Evolutionary conservation across 208 protist genomes (phyloP).

Genomic region (Angomonas deanei): DNA sequence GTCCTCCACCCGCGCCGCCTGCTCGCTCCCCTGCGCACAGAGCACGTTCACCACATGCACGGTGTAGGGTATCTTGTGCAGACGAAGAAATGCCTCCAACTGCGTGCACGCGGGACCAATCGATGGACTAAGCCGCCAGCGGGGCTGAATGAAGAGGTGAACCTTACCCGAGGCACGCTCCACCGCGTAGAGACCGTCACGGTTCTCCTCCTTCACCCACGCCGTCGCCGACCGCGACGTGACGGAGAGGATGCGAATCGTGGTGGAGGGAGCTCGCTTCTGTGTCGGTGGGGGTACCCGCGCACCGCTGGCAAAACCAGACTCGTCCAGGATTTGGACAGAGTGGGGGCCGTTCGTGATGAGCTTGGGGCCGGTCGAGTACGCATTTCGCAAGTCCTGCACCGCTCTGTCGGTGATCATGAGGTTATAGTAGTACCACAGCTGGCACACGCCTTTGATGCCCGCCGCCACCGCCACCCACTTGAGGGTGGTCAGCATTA

Average conservation of each 20-base stretch:
- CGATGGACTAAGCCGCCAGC: conserved; percentile 7
- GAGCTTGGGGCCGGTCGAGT: not conserved
- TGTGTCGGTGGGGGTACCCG: not conserved
- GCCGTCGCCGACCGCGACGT: not conserved
- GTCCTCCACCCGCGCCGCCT: not conserved
- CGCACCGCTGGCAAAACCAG: not conserved
- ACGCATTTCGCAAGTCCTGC: not conserved
- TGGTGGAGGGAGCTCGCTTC: not conserved
- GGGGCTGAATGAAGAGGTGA: conserved; percentile 21
- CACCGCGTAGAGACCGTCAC: not conserved
- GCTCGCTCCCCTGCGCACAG: conserved; percentile 10
- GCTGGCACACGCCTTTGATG: not conserved
- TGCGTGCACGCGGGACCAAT: conserved; percentile 6
- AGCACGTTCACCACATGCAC: not conserved
- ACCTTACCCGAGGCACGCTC: conserved; percentile 12
- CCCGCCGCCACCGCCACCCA: not conserved
- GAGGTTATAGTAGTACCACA: not conserved
- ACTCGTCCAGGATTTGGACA: not conserved
- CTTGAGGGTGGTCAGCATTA: not conserved
- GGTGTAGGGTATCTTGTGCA: conserved; percentile 16
- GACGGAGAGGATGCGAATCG: conserved; percentile 20
- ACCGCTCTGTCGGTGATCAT: not conserved
- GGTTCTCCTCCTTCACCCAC: conserved; percentile 6
- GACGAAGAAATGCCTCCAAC: conserved; percentile 25
- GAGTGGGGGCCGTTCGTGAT: not conserved